A percentile compares a stretch with the other conserved stretches of the same genome.
Evolutionary conservation across 176 grass and related monocot species (phyloP).

Genomic region (Oryza glaberrima): DNA sequence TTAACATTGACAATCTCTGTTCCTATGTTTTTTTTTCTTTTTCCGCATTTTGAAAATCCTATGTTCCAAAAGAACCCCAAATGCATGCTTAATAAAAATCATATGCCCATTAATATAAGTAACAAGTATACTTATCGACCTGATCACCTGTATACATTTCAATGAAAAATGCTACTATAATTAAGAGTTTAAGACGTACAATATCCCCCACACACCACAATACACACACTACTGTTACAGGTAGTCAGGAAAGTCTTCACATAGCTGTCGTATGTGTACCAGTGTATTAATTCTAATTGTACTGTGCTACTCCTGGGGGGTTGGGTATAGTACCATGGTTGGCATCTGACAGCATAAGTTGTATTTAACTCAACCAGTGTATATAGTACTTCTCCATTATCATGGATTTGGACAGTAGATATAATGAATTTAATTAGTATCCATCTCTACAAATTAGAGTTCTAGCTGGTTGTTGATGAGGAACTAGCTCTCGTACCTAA

Average conservation of each 20-base stretch:
- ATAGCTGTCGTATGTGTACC: neutral
- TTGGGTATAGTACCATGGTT: constrained; percentile 3
- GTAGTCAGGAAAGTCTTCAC: neutral
- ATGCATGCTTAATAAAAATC: neutral
- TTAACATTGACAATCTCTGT: no score
- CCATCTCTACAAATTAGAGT: neutral
- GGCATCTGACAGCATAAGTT: neutral
- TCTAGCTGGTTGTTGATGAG: neutral
- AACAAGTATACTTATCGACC: neutral
- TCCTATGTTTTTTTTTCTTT: no score
- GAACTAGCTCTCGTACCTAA: no score
- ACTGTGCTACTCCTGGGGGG: neutral
- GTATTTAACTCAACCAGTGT: neutral
- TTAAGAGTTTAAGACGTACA: neutral
- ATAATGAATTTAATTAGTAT: neutral
- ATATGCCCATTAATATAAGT: neutral
- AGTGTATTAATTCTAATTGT: neutral
- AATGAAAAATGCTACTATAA: neutral
- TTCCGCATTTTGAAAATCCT: no score
- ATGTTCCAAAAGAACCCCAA: no score
- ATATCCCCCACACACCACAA: neutral
- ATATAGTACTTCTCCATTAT: neutral
- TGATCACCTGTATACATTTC: neutral
- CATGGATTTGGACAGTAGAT: neutral
- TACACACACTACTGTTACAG: neutral